phyloP scores from a whole-genome alignment of 768 basidiomycete genomes.

The Antrodiella citrinella region DNA sequence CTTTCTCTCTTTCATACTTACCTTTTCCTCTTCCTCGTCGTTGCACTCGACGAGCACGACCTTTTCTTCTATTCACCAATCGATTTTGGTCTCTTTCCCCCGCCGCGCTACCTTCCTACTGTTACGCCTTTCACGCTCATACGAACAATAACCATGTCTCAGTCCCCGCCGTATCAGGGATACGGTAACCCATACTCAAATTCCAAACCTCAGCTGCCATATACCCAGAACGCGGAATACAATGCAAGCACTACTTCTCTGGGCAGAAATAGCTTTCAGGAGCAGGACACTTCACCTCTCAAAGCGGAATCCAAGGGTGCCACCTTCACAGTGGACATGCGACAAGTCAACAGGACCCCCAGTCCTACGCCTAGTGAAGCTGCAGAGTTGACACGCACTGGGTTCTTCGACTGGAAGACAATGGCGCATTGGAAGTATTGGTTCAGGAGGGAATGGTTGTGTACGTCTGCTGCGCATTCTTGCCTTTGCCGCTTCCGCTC shows the following conservation, averaged over 20 bases:
- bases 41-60: neutral
- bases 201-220: neutral
- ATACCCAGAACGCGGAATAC: neutral
- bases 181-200: neutral
- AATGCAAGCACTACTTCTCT: neutral
- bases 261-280: neutral
- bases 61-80: neutral
- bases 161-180: neutral
- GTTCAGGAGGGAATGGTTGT: slow-evolving; percentile 27
- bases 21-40: neutral
- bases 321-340: slow-evolving; percentile 9
- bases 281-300: neutral
- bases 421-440: slow-evolving; percentile 23
- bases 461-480: slow-evolving; percentile 15
- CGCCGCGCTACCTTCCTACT: neutral
- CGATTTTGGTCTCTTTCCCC: neutral
- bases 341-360: slow-evolving; percentile 22
- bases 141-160: neutral
- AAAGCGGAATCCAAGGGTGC: neutral
- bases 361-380: slow-evolving; percentile 29
- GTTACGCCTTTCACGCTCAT: neutral
- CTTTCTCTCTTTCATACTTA: too few relatives aligned
- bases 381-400: slow-evolving; percentile 19
- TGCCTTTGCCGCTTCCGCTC: neutral
- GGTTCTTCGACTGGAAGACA: slow-evolving; percentile 24